Base-by-base conservation (phyloP, 192 early-diverging fungal species). In the Allomyces javanicus region DNA sequence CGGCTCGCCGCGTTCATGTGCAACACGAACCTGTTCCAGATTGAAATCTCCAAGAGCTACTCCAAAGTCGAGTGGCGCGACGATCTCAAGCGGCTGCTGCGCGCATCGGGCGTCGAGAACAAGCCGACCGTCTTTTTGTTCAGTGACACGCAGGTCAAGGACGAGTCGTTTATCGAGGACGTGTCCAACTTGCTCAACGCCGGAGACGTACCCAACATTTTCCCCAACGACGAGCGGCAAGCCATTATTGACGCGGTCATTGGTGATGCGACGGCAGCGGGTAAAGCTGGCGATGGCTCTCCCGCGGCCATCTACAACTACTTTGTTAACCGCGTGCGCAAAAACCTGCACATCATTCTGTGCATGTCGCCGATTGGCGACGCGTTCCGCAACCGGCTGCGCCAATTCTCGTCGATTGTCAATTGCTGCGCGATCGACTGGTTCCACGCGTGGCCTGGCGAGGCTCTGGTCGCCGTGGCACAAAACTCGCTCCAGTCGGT, bases 1-100 rank as follows among this genome's bases (percentile, higher is more conserved):
- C 85, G 97, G 6, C 98, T 99, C 69, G 96, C 94, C 22, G 95
- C 95, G 0, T 98, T 94, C 96, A 91, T 99, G 92, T 98, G 98
- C 72, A 94, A 94, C 45, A 75, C 97, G 33, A 80, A 81, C 62
- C 87, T 97, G 33, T 89, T 92, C 81, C 94, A 98, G 74, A 88
- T 97, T 75, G 91, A 94, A 74, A 93, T 91, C 19, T 91, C 97
- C 73, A 90, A 89, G 74, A 89, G 93, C 71, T 99, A 99, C 74
- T 78, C 88, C 2, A 92, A 85, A 4, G 87, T 84, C 10, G 97
- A 98, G 72, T 99, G 98, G 78, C 96, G 98, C 75, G 95, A 97
- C 23, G 97, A 99, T 76, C 75, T 99, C 61, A 80, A 93, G 40
- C 74, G 72, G 9, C 92, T 99, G 10, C 80, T 99, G 63, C 77